Conservation (phyloP, 2,329 filamentous ascomycete species). For the Fusarium continuum region DNA sequence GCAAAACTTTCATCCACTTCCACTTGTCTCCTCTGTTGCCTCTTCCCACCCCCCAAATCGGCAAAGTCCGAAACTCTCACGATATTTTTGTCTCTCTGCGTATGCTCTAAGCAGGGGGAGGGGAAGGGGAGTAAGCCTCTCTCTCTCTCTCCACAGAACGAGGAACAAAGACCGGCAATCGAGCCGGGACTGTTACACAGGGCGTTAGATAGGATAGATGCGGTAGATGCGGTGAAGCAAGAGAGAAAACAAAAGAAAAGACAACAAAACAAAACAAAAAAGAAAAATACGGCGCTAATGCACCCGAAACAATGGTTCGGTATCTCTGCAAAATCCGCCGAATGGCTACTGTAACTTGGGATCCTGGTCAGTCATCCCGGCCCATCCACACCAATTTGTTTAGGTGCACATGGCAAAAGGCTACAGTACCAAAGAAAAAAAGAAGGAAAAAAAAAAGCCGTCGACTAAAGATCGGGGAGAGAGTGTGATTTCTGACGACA, state of each 20-base stretch:
- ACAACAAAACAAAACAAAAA: background rate
- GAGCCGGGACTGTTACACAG: conserved; percentile 17
- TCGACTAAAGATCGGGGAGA: background rate
- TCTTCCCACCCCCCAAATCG: conserved; percentile 15
- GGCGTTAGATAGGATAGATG: too few relatives aligned
- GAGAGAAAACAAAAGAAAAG: background rate
- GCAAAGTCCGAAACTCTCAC: conserved; percentile 10
- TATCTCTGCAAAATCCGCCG: conserved; percentile 20
- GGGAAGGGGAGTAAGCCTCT: too few relatives aligned
- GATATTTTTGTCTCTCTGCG: too few relatives aligned
- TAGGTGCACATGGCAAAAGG: background rate
- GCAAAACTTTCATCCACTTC: too few relatives aligned
- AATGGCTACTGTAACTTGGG: too few relatives aligned
- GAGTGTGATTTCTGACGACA: conserved; percentile 5
- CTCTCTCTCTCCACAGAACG: background rate
- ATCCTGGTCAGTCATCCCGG: too few relatives aligned
- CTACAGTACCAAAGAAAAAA: background rate
- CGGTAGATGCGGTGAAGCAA: conserved; percentile 20
- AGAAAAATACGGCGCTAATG: conserved; percentile 17
- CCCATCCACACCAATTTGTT: background rate
- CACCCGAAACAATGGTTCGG: conserved; percentile 37
- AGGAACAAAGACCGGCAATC: background rate
- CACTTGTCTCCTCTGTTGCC: conserved; percentile 18
- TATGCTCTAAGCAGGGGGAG: conserved; percentile 8
- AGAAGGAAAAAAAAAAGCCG: background rate